Evolutionary conservation across 768 basidiomycete genomes (phyloP).

Genomic region (Russula olivacea): DNA sequence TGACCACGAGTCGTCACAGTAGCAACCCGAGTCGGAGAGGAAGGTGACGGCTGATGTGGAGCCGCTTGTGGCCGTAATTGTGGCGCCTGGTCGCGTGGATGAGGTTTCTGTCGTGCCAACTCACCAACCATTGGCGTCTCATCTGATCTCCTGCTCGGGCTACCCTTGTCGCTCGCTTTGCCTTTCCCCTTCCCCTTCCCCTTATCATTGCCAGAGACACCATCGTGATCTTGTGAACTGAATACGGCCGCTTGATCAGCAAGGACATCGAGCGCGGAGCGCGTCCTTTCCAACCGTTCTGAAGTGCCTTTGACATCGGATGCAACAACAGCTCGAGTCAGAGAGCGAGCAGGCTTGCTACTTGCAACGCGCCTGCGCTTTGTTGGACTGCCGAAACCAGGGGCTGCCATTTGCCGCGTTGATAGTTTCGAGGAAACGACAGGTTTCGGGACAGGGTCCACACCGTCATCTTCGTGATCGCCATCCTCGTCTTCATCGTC

Average conservation of each 20-base stretch:
- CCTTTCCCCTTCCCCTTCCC: conserved; percentile 20
- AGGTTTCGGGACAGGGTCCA: conserved; percentile 24
- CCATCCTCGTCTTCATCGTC: conserved; percentile 32
- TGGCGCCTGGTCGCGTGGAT: neutral
- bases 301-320: conserved; percentile 4
- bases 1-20: neutral
- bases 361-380: conserved; percentile 35
- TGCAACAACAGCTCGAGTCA: neutral
- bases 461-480: conserved; percentile 12
- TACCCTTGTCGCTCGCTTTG: conserved; percentile 1
- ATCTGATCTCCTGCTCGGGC: neutral
- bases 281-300: conserved; percentile 9
- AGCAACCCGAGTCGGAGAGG: neutral
- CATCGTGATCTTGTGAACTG: conserved; percentile 33
- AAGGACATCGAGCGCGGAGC: conserved; percentile 56
- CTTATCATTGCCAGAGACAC: conserved; percentile 20
- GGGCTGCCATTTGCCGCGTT: conserved; percentile 29
- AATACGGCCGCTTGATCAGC: conserved; percentile 62
- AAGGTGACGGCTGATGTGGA: neutral
- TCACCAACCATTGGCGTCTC: neutral
- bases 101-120: neutral
- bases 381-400: conserved; percentile 32
- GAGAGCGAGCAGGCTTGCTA: conserved; percentile 8
- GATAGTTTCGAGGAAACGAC: conserved; percentile 15
- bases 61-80: neutral